These are phyloP conservation scores for Lasiodiplodia hormozganensis DNA, from an alignment of 2,329 filamentous ascomycete genomes.

Conservation along the genomic window DNA sequence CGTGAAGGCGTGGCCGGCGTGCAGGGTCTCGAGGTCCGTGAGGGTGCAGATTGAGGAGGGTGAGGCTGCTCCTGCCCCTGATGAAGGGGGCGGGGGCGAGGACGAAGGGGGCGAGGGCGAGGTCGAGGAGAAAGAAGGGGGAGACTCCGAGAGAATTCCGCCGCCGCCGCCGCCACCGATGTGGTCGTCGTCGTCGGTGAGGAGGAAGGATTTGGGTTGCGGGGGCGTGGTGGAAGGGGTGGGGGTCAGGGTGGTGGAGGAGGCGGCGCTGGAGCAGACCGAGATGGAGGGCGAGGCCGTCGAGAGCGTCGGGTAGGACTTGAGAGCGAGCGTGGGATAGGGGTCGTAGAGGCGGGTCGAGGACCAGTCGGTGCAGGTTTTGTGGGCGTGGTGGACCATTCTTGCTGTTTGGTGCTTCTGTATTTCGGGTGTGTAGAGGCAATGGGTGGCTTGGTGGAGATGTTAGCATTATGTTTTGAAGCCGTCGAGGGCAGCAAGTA, in stretches of 20 bases:
- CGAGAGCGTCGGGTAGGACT: neutral
- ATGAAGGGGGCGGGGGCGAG: neutral
- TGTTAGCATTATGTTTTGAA: neutral
- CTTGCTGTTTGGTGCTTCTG: neutral
- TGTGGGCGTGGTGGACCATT: conserved; percentile 9
- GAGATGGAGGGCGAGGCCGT: neutral
- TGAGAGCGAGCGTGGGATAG: neutral
- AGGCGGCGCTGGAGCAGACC: conserved; percentile 20
- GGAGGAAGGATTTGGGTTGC: conserved; percentile 31
- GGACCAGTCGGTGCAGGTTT: conserved; percentile 19
- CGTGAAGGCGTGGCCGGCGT: conserved; percentile 1
- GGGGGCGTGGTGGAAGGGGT: conserved; percentile 31
- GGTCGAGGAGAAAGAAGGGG: conserved; percentile 2
- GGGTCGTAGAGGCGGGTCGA: conserved; percentile 14
- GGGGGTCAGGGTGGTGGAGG: conserved; percentile 30
- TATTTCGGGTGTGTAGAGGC: neutral
- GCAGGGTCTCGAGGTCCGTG: neutral
- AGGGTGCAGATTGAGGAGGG: neutral
- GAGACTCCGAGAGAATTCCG: conserved; percentile 20
- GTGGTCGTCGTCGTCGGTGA: too few relatives aligned
- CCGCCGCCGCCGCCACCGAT: neutral
- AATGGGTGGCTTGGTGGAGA: neutral
- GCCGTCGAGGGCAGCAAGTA: neutral
- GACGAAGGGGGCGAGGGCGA: neutral
- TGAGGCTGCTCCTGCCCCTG: neutral